Percentiles rank a stretch among this genome's conserved stretches.
Evolutionary conservation across 2,329 filamentous ascomycete species (phyloP).

Genomic region (Emergomyces orientalis): DNA sequence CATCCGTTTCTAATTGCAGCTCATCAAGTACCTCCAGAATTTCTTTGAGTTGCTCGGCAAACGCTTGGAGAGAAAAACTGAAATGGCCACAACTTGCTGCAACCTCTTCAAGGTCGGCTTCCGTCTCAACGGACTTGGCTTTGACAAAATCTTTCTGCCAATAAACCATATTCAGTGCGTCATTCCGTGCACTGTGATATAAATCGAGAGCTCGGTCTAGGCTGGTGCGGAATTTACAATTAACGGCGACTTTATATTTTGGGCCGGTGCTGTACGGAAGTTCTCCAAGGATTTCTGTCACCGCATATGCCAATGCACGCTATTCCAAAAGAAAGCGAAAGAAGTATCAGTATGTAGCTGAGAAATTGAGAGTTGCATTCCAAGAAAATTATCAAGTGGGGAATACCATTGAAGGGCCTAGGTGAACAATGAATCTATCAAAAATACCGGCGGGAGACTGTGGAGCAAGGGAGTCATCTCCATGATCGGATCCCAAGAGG

Average conservation of each 20-base stretch:
- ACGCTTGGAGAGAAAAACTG: slow-evolving; percentile 80
- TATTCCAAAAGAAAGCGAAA: slow-evolving; percentile 18
- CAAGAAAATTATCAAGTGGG: slow-evolving; percentile 8
- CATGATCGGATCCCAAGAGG: slow-evolving; percentile 9
- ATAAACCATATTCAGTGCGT: slow-evolving; percentile 72
- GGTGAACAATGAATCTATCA: slow-evolving; percentile 73
- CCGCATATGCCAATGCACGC: slow-evolving; percentile 85
- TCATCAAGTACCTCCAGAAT: slow-evolving; percentile 81
- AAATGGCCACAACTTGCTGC: slow-evolving; percentile 97
- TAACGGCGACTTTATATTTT: slow-evolving; percentile 60
- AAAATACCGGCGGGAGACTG: slow-evolving; percentile 69
- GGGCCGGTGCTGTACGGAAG: slow-evolving; percentile 67
- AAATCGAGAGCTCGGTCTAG: slow-evolving; percentile 69
- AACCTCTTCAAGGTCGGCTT: slow-evolving; percentile 93
- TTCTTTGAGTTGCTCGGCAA: slow-evolving; percentile 77
- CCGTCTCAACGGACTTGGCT: slow-evolving; percentile 60
- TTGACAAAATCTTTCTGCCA: slow-evolving; percentile 64
- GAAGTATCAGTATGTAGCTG: slow-evolving; percentile 16
- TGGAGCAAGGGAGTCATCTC: slow-evolving; percentile 13
- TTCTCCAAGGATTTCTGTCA: slow-evolving; percentile 81
- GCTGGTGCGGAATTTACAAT: slow-evolving; percentile 71
- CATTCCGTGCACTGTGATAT: slow-evolving; percentile 65
- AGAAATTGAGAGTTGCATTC: neutral
- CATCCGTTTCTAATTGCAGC: slow-evolving; percentile 58
- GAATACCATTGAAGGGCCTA: slow-evolving; percentile 76